Base-by-base conservation (phyloP, 2,329 filamentous ascomycete species). In the Alternaria atra region DNA sequence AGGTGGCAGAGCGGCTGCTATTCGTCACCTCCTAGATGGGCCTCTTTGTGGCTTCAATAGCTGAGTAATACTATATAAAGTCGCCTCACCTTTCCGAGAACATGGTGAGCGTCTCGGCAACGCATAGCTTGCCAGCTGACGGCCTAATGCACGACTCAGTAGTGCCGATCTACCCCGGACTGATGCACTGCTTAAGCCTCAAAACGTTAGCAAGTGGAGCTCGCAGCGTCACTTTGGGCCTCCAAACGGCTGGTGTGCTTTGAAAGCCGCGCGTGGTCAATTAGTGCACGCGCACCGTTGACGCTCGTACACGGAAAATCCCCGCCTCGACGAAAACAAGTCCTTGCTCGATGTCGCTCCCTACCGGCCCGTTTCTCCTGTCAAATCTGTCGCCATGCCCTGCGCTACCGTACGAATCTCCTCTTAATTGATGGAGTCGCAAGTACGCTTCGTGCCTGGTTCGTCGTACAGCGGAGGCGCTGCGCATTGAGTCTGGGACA, bases 131-230 rank as follows among this genome's bases (percentile, higher is more conserved):
- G 46, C 32, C 30, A 48, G 25, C 20, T 37, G 35, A 52, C 25
- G 34, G 50, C 35, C 46, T 52, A 23, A 30, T 54, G 52, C 29
- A 32, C 39, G 52, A 29, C 30, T 35, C 40, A 27, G 53, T 51
- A 48, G 52, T 25, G 55, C 39, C 58, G 52, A 60, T 62, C 43
- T 70, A 65, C 65, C 65, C 67, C 66, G 42, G 67, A 67, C 53
- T 65, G 25, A 53, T 20, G 4, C 10, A 8, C 34, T n/a, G 20
- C 51, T 43, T 35, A 64, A 51, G 4, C 55, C 17, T 3, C 13
- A 57, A 51, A 2, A 5, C 42, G 52, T 63, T 70, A 63, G 64
- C 44, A 32, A 61, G 57, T 63, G 54, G 62, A 55, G 57, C 7
- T 5, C 8, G 12, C 30, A 54, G 61, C 64, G 64, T 68, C 66